Evolutionary conservation across 768 basidiomycete genomes (phyloP).

Genomic region (Cyclocybe aegerita): DNA sequence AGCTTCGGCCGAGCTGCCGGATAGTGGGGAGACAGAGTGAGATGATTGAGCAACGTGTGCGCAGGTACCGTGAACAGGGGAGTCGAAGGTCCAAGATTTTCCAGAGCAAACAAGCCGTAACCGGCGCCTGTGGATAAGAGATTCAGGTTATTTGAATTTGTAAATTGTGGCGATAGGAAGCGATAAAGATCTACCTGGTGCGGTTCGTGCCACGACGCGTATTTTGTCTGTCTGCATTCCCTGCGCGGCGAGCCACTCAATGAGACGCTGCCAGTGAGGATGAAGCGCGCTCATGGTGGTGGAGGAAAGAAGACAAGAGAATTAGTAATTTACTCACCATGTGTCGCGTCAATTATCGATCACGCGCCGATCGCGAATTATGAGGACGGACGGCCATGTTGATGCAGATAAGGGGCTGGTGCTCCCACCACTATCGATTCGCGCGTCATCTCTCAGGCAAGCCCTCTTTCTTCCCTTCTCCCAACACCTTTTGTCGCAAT

Average conservation of each 20-base stretch:
- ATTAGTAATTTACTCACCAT: background rate
- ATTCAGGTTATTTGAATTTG: background rate
- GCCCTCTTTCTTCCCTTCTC: slow-evolving; percentile 2
- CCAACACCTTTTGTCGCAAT: background rate
- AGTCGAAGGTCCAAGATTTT: slow-evolving; percentile 43
- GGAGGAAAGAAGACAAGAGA: slow-evolving; percentile 1
- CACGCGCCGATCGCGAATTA: slow-evolving; percentile 22
- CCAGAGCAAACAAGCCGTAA: slow-evolving; percentile 63
- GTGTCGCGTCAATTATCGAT: slow-evolving; percentile 9
- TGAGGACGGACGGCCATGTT: slow-evolving; percentile 6
- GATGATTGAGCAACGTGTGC: slow-evolving; percentile 66
- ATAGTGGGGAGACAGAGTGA: slow-evolving; percentile 65
- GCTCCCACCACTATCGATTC: slow-evolving; percentile 10
- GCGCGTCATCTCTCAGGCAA: slow-evolving; percentile 12
- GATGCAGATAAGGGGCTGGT: slow-evolving; percentile 14
- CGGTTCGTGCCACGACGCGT: slow-evolving; percentile 49
- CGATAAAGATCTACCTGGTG: slow-evolving; percentile 41
- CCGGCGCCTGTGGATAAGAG: slow-evolving; percentile 50
- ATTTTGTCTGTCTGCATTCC: slow-evolving; percentile 48
- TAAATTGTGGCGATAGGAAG: slow-evolving; percentile 1
- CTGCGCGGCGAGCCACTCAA: slow-evolving; percentile 51
- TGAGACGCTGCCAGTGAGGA: slow-evolving; percentile 46
- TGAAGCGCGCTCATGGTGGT: slow-evolving; percentile 14
- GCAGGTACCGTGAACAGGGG: slow-evolving; percentile 72
- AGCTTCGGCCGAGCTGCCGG: slow-evolving; percentile 36